A percentile compares a stretch with the other conserved stretches of the same genome.
Evolutionary conservation across 768 basidiomycete genomes (phyloP).

Genomic region (Tulasnella sp.): DNA sequence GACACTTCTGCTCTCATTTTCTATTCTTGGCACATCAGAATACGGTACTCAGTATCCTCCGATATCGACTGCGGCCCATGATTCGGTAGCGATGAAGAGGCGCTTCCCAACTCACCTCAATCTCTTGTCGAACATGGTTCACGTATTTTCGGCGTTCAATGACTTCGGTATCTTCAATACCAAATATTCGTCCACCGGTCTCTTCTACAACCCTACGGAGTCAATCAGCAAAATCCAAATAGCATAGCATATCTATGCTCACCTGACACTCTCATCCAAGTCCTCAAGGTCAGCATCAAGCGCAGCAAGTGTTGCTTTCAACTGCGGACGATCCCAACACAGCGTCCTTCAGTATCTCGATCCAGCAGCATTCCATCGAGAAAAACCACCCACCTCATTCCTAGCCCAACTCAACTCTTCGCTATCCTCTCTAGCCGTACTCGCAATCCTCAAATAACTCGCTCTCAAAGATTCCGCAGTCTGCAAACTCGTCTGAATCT

Average conservation of each 20-base stretch:
- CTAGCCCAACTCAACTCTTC: constrained; percentile 71
- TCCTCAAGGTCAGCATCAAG: constrained; percentile 84
- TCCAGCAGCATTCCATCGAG: background rate
- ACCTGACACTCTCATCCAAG: constrained; percentile 90
- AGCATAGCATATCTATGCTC: constrained; percentile 19
- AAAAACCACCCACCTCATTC: constrained; percentile 45
- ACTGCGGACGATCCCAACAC: no score
- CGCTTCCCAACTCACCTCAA: constrained; percentile 46
- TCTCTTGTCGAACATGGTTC: constrained; percentile 53
- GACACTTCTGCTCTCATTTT: constrained; percentile 55
- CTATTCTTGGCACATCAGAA: constrained; percentile 44
- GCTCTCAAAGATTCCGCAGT: constrained; percentile 56
- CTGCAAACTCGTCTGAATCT: constrained; percentile 64
- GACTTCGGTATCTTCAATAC: constrained; percentile 68
- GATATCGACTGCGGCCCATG: background rate
- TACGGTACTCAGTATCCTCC: no score
- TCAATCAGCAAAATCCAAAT: background rate
- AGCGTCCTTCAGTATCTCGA: background rate
- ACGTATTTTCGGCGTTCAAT: constrained; percentile 64
- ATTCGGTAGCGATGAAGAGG: background rate
- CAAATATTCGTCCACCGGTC: constrained; percentile 71
- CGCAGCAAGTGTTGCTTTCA: constrained; percentile 61
- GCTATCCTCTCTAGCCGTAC: constrained; percentile 56
- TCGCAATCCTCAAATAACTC: constrained; percentile 66
- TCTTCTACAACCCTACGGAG: constrained; percentile 68